Evolutionary conservation across 1,284 basidiomycete genomes (phyloP).

Genomic region (Ceratobasidium sp.): DNA sequence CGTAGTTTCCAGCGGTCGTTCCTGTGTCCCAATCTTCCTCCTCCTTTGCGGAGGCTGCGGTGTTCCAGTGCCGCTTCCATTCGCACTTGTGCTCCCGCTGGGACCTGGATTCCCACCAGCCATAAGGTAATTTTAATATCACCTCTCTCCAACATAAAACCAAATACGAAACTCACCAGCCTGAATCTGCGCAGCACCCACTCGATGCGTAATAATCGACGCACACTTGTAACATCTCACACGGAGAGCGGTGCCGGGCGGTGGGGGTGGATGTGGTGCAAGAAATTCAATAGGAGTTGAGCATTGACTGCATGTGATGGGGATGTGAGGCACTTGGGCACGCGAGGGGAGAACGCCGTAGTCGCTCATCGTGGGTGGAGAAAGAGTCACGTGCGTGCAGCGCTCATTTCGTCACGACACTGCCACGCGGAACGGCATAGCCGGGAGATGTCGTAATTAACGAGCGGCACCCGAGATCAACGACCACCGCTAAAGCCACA

Average conservation of each 20-base stretch:
- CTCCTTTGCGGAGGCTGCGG: conserved; percentile 56
- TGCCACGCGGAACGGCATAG: not conserved
- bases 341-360: conserved; percentile 63
- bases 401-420: not conserved
- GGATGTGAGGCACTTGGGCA: conserved; percentile 70
- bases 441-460: not conserved
- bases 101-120: conserved; percentile 50
- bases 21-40: conserved; percentile 85
- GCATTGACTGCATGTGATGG: conserved; percentile 72
- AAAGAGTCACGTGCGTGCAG: not conserved
- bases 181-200: conserved; percentile 49
- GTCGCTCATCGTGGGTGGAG: conserved; percentile 39
- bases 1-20: conserved; percentile 71
- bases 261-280: conserved; percentile 66
- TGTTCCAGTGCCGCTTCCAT: conserved; percentile 39
- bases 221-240: conserved; percentile 77
- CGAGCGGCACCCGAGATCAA: not conserved
- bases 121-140: not conserved
- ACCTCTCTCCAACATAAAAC: not conserved
- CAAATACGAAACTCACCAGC: not conserved
- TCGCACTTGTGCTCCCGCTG: conserved; percentile 50
- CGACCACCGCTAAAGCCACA: not conserved
- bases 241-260: conserved; percentile 68
- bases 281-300: conserved; percentile 75
- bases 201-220: conserved; percentile 66